Conservation (phyloP, 768 basidiomycete genomes). For the Pleurotus tuoliensis region DNA sequence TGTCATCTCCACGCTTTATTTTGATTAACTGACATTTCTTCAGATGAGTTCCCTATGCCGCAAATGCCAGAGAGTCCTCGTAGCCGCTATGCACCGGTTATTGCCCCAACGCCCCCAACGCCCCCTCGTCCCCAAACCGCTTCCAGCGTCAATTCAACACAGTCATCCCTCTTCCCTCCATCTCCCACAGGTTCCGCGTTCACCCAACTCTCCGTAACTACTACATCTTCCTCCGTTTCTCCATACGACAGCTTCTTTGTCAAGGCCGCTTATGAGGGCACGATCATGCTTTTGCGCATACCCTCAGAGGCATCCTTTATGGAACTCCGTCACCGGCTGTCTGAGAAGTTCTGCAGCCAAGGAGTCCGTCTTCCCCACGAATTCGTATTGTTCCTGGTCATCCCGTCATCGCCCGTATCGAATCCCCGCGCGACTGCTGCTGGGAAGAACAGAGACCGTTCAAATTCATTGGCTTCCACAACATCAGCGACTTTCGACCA, state of each 20-base stretch:
- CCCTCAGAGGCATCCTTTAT: conserved; percentile 40
- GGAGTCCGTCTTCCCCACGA: conserved; percentile 46
- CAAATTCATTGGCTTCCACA: conserved; percentile 30
- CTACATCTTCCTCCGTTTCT: conserved; percentile 22
- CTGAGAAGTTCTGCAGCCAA: conserved; percentile 61
- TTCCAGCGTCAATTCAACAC: conserved; percentile 17
- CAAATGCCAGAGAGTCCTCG: background rate
- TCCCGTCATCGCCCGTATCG: conserved; percentile 25
- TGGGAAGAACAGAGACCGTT: conserved; percentile 27
- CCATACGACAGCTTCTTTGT: conserved; percentile 36
- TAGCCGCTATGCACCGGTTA: background rate
- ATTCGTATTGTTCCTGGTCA: conserved; percentile 54
- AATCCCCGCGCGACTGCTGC: conserved; percentile 11
- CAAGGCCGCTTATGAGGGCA: conserved; percentile 61
- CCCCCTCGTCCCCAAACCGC: conserved; percentile 24
- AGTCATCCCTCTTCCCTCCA: conserved; percentile 12
- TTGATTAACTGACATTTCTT: conserved; percentile 2
- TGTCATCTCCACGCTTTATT: background rate
- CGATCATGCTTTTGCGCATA: conserved; percentile 60
- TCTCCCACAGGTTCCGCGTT: conserved; percentile 21
- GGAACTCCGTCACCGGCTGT: conserved; percentile 55
- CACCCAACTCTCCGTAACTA: conserved; percentile 22
- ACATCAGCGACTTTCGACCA: conserved; percentile 16
- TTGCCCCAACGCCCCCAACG: background rate
- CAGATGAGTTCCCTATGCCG: conserved; percentile 35